These are phyloP conservation scores for Neurospora sp. DNA, from an alignment of 495 filamentous ascomycete species.

Conservation along the genomic window DNA sequence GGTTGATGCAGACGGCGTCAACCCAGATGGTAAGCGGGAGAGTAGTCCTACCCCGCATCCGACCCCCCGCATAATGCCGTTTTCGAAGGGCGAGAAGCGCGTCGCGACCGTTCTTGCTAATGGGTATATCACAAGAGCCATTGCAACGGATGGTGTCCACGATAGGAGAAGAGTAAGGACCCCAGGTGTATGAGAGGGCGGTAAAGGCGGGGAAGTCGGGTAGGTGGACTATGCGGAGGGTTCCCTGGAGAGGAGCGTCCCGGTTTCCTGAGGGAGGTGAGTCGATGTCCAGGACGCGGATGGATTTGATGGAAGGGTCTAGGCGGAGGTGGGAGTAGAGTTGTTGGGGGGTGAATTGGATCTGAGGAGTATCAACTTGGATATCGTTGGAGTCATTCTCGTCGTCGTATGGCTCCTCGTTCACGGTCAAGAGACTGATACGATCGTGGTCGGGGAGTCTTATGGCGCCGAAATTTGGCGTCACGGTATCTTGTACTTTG, in stretches of 20 bases:
- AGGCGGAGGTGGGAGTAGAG: not conserved
- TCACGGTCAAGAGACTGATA: not conserved
- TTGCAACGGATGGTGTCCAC: not conserved
- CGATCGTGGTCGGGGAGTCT: not conserved
- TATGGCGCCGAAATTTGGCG: not conserved
- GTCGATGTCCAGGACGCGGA: constrained; percentile 7
- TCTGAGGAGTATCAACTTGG: not conserved
- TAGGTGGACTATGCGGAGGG: constrained; percentile 1
- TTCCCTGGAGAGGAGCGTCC: not conserved
- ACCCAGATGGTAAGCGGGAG: not conserved
- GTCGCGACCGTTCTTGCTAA: not conserved
- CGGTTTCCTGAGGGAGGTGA: not conserved
- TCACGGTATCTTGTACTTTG: not conserved
- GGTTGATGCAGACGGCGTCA: not conserved
- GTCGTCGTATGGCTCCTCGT: not conserved
- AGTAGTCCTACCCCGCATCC: not conserved
- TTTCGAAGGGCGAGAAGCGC: not conserved
- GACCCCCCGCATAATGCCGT: not conserved
- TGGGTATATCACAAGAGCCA: not conserved
- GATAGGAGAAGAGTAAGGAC: not conserved
- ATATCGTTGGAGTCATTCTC: not conserved
- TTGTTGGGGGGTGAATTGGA: not conserved
- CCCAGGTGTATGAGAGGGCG: constrained; percentile 15
- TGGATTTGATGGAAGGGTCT: not conserved
- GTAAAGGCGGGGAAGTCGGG: constrained; percentile 7